Conservation (phyloP, 2,329 filamentous ascomycete genomes). For the Ophiostoma triangulosporum region DNA sequence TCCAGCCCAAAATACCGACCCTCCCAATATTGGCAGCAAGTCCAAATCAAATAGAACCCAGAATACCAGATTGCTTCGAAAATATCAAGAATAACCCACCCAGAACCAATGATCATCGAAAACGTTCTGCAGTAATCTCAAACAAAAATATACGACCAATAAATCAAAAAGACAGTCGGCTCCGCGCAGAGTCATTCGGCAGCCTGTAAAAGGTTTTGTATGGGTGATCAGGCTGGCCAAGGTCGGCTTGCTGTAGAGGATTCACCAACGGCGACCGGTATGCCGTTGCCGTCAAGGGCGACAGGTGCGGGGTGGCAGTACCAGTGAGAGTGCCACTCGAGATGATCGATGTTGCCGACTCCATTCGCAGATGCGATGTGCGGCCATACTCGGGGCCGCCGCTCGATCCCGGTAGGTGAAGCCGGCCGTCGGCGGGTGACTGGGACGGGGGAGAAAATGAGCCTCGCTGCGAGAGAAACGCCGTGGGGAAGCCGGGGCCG, state of each 20-base stretch:
- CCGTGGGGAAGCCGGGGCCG: not conserved
- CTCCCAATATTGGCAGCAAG: not conserved
- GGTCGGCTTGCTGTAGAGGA: conserved; percentile 58
- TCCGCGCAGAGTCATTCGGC: conserved; percentile 31
- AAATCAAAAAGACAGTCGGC: not conserved
- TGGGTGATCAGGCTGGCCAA: conserved; percentile 63
- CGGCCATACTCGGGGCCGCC: not conserved
- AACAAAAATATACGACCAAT: not conserved
- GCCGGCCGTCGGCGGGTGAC: not conserved
- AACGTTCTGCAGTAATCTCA: too few relatives aligned
- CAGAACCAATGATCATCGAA: too few relatives aligned
- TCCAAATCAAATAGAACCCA: not conserved
- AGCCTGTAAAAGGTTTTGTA: conserved; percentile 72
- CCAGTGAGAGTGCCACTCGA: conserved; percentile 12
- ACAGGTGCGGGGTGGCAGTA: conserved; percentile 13
- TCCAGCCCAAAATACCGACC: too few relatives aligned
- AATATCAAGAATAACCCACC: too few relatives aligned
- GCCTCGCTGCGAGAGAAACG: not conserved
- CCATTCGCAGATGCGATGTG: not conserved
- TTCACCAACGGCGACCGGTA: conserved; percentile 35
- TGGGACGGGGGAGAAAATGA: not conserved
- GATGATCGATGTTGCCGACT: not conserved
- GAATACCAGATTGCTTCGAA: too few relatives aligned
- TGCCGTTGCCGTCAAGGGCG: conserved; percentile 19
- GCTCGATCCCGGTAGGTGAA: not conserved